Evolutionary conservation across 2,329 filamentous ascomycete species (phyloP), one percentile per base, ranked within the genome.

Genomic region (Blumeriella jaapii): DNA sequence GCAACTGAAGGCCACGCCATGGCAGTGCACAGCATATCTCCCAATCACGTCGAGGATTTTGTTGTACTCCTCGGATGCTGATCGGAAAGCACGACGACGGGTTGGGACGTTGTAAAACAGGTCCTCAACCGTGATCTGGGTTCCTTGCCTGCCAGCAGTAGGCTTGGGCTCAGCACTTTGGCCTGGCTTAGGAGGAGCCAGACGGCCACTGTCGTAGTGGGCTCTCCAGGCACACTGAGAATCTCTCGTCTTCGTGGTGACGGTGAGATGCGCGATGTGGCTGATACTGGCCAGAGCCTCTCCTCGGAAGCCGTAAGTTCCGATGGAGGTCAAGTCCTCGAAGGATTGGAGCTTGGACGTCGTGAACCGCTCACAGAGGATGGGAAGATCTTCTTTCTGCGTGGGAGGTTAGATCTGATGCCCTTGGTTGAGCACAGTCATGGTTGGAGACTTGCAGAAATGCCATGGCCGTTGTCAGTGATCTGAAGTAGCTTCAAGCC

Each of bases 211-310:
- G 13, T 82, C 74, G 55, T 94, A 98, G 47, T 83, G 76, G 14
- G 87, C 87, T 55, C 83, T 78, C 82, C 83, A 98, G 11, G 91
- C 91, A 59, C 85, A 82, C 48, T 75, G 78, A 0, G 87, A 93
- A 27, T 85, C 78, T 39, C 82, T 80, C 1, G 87, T 96, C 57
- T 86, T 93, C 6, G 93, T 98, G 1, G 89, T 96, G 27, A 98
- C 85, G 3, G 80, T 85, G 14, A 98, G 68, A 62, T 98, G 93
- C 20, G 93, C 89, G 50, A 98, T 95, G 56, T 98, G 91, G 55
- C 89, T 96, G 57, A 98, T 98, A 60, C 91, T 96, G 10, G 91
- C 91, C 36, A 98, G 63, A 3, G 91, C 91, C 60, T 98, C 91
- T 36, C 91, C 91, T 34, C 91, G 81, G 55, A 98, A 98, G n/a